Conservation (phyloP, 176 grass and related monocot species). For the Aegilops sharonensis region DNA sequence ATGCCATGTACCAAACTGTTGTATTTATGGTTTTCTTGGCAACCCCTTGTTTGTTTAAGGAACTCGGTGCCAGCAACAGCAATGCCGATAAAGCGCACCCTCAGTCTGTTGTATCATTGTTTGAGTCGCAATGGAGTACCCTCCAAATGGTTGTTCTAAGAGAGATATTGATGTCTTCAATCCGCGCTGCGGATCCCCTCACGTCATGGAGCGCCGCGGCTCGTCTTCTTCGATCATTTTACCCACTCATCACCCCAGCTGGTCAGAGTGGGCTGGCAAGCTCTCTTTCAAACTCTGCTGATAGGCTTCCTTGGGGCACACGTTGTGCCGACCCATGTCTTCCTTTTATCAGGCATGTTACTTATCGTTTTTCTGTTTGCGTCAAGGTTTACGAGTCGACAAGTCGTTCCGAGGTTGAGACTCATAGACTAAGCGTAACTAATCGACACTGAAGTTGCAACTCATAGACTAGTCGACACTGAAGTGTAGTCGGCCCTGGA, state of each 20-base stretch:
- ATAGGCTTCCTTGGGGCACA: constrained; percentile 88
- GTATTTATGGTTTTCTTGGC: constrained; percentile 22
- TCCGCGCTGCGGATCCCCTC: constrained; percentile 85
- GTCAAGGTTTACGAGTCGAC: too few species aligned
- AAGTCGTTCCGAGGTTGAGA: too few species aligned
- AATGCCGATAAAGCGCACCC: constrained; percentile 59
- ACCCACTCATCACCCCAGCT: constrained; percentile 95
- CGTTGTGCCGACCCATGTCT: constrained; percentile 95
- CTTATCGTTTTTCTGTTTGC: constrained; percentile 1
- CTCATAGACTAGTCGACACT: too few species aligned
- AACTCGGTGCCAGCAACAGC: constrained; percentile 37
- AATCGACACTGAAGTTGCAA: too few species aligned
- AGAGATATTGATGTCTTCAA: constrained; percentile 98
- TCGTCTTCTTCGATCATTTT: constrained; percentile 96
- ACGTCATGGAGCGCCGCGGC: constrained; percentile 93
- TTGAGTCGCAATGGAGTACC: constrained; percentile 96
- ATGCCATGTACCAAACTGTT: constrained; percentile 14
- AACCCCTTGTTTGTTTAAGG: constrained; percentile 41
- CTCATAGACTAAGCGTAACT: too few species aligned
- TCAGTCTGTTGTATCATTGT: constrained; percentile 72
- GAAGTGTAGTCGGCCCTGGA: too few species aligned
- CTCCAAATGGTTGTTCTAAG: constrained; percentile 96
- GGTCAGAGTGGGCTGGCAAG: constrained; percentile 96
- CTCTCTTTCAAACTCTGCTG: constrained; percentile 84
- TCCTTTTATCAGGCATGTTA: constrained; percentile 88